Base-by-base conservation (phyloP, 179 eudicot species). In the Beta macrorhiza region DNA sequence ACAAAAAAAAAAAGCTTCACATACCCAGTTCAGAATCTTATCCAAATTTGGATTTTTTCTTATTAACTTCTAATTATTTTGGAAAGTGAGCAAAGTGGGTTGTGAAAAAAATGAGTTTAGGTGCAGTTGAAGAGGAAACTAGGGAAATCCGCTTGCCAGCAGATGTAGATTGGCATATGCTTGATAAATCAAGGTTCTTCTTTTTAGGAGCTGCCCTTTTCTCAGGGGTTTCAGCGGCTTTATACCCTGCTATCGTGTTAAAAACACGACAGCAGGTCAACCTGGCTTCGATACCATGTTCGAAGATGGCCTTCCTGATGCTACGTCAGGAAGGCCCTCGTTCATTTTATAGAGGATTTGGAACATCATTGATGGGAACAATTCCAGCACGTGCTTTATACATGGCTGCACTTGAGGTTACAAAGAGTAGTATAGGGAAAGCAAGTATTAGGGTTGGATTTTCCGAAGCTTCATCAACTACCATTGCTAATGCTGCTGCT, bases 101-200 rank as follows among this genome's bases (percentile, higher is more conserved):
- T 67, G 6, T 45, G 37, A 55, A 32, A 17, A 80, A 80, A 29
- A 84, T 84, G 87, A 84, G 87, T 84, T 32, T 84, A 67, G 72
- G 84, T 67, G 79, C 81, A 71, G 87, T 92, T 42, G 88, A 87
- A 5, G 72, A 84, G 14, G 80, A 78, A 20, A 49, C 84, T 5
- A 75, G 87, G 16, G 88, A 92, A 67, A 92, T 93, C 61, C 89
- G 90, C 22, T 81, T 93, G 6, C 97, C 98, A 1, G 91, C 92
- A 2, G 94, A 92, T 51, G 87, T 92, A 17, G 92, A 93, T 75
- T 92, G 98, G 98, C 86, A 93, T 72, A 93, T 93, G 94, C 91
- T 93, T 45, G 98, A 93, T 56, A 92, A 93, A 80, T 88, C 97
- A 11, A 90, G 87, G 85, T 93, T 93, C 85, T 93, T 93, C 79